These are phyloP conservation scores for Citrullus mucosospermus DNA, from an alignment of 306 rosid species.

Conservation along the genomic window DNA sequence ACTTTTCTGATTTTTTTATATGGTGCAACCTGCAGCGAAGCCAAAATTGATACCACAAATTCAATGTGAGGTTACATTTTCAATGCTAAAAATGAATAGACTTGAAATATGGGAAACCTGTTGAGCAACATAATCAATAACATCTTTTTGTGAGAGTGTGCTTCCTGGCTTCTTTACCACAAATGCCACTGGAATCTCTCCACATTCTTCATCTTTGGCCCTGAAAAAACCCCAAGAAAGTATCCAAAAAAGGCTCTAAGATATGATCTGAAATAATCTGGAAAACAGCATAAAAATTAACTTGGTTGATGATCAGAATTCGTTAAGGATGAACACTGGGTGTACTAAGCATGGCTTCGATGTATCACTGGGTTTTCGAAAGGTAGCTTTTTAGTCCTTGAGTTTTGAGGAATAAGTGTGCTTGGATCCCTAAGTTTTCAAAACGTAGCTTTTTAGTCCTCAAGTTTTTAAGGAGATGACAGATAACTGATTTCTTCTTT, in stretches of 20 bases:
- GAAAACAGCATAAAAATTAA: background rate
- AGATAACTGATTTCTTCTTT: background rate
- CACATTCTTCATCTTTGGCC: slow-evolving; percentile 41
- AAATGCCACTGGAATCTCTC: slow-evolving; percentile 78
- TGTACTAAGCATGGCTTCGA: no score
- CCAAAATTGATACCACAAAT: background rate
- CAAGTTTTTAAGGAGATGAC: background rate
- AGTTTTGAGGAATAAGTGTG: no score
- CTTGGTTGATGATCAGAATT: background rate
- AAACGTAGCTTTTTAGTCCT: no score
- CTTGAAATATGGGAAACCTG: slow-evolving; percentile 24
- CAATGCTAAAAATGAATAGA: background rate
- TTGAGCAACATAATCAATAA: slow-evolving; percentile 50
- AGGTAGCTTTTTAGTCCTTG: no score
- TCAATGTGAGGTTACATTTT: background rate
- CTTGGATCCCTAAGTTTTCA: no score
- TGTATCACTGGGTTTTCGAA: no score
- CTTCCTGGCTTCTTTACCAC: slow-evolving; percentile 59
- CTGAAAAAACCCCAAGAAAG: slow-evolving; percentile 17
- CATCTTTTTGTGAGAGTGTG: slow-evolving; percentile 24
- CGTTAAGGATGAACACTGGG: background rate
- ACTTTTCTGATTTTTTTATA: slow-evolving; percentile 70
- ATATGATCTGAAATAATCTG: background rate
- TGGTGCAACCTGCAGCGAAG: slow-evolving; percentile 49
- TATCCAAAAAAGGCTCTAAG: background rate